A percentile compares a stretch with the other conserved stretches of the same genome.
Evolutionary conservation across 495 filamentous ascomycete species (phyloP).

Genomic region (Talaromyces proteolyticus): DNA sequence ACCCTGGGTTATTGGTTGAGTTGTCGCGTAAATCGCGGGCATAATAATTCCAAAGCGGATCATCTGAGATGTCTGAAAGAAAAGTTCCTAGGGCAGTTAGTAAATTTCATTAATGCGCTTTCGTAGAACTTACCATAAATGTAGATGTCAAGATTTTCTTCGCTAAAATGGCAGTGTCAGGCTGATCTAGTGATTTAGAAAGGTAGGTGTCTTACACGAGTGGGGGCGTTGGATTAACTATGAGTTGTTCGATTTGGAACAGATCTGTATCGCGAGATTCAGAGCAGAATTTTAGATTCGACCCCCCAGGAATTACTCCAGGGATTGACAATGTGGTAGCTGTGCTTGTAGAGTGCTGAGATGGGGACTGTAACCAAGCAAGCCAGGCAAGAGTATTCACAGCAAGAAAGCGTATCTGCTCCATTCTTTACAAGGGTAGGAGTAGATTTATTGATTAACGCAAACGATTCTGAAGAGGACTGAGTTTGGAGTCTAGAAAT

Average conservation of each 20-base stretch:
- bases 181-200: background rate
- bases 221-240: constrained; percentile 1
- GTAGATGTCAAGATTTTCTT: constrained; percentile 1
- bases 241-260: background rate
- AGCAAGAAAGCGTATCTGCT: background rate
- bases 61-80: constrained; percentile 1
- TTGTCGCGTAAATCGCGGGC: background rate
- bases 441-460: too few relatives aligned
- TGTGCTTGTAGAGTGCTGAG: background rate
- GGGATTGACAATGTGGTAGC: background rate
- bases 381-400: background rate
- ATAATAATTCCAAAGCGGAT: constrained; percentile 2
- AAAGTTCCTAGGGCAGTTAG: background rate
- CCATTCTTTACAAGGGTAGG: too few relatives aligned
- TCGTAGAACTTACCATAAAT: background rate
- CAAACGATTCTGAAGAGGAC: too few relatives aligned
- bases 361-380: background rate
- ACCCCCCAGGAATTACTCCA: background rate
- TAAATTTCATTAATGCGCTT: background rate
- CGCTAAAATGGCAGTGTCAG: background rate
- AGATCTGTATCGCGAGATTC: constrained; percentile 3
- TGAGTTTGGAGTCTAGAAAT: too few relatives aligned
- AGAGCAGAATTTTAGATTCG: constrained; percentile 1
- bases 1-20: background rate
- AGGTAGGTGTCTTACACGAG: background rate